These are phyloP conservation scores for Tribonema minus DNA, from an alignment of 108 stramenopile species.

Conservation along the genomic window DNA sequence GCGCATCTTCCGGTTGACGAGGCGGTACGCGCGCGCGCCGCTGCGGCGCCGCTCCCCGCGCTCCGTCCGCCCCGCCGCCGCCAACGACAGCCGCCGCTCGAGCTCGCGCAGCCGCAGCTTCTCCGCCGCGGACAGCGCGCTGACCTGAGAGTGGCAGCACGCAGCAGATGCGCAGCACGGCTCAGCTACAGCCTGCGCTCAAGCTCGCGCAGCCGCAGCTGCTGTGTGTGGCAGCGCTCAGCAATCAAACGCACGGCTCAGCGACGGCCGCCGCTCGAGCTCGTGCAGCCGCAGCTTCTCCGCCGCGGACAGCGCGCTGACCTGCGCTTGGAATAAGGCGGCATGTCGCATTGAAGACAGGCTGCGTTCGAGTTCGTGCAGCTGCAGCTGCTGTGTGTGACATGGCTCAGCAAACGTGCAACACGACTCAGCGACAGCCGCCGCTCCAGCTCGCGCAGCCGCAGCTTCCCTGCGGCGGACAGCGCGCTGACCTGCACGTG, in stretches of 20 bases:
- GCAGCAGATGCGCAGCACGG: no score
- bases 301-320: constrained; percentile 4
- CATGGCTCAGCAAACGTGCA: no score
- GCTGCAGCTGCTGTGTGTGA: constrained; percentile 15
- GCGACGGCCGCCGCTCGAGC: background rate
- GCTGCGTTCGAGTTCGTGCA: constrained; percentile 4
- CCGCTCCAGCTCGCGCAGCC: constrained; percentile 19
- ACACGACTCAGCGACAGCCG: background rate
- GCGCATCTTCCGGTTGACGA: constrained; percentile 32
- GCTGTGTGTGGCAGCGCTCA: no score
- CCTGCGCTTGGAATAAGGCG: no score
- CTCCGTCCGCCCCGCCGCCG: background rate
- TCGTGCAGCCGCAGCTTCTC: constrained; percentile 28
- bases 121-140: constrained; percentile 10
- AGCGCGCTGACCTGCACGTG: no score
- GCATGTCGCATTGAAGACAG: no score
- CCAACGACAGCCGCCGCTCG: background rate
- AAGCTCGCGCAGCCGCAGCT: constrained; percentile 24
- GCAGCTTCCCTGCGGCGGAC: constrained; percentile 11
- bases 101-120: constrained; percentile 27
- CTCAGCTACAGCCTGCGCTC: background rate
- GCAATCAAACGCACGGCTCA: no score
- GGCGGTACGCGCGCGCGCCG: constrained; percentile 11
- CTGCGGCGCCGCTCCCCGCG: background rate
- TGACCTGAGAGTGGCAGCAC: no score